phyloP scores from a whole-genome alignment of 2,329 filamentous ascomycete genomes.

The Colletotrichum limetticola region DNA sequence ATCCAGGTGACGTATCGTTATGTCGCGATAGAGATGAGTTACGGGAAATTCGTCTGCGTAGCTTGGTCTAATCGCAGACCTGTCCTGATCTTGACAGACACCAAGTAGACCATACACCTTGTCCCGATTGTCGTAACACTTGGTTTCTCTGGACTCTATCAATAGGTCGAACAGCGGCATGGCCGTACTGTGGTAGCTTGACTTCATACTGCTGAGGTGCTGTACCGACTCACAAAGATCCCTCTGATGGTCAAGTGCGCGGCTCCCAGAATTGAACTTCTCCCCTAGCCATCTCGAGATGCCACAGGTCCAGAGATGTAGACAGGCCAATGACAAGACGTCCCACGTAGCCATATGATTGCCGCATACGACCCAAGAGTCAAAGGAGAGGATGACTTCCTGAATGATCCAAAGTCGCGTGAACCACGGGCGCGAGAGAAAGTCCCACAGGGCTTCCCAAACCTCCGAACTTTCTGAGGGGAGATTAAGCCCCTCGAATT shows the following conservation, averaged over 20 bases:
- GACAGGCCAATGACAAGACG: neutral
- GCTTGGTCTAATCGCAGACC: neutral
- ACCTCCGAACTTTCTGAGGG: neutral
- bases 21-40: neutral
- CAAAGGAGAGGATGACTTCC: constrained; percentile 16
- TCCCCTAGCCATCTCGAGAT: constrained; percentile 3
- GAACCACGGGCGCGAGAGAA: constrained; percentile 23
- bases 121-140: constrained; percentile 10
- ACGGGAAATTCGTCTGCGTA: constrained; percentile 4
- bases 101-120: constrained; percentile 28
- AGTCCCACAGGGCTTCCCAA: neutral
- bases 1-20: neutral
- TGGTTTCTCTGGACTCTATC: neutral
- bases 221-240: constrained; percentile 8
- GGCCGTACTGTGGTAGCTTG: neutral
- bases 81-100: neutral
- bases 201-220: constrained; percentile 1
- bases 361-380: constrained; percentile 22
- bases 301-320: constrained; percentile 5
- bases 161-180: neutral
- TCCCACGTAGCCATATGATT: neutral
- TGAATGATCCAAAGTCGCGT: constrained; percentile 21
- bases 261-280: neutral
- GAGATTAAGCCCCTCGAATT: neutral
- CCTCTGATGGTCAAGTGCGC: neutral